Evolutionary conservation across 208 protist genomes (phyloP).

Genomic region (Acanthamoeba sp.): DNA sequence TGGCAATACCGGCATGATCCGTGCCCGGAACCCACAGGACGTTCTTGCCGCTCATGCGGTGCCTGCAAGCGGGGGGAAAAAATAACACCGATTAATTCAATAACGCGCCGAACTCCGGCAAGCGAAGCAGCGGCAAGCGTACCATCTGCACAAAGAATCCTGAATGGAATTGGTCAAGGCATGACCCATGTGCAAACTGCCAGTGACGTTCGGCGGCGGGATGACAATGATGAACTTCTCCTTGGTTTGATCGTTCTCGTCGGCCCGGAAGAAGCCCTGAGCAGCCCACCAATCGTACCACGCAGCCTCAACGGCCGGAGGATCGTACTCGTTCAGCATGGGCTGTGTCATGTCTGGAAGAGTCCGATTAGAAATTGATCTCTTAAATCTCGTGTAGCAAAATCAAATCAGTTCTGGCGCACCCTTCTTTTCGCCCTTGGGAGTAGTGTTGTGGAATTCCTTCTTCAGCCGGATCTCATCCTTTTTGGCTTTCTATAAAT

Average conservation of each 20-base stretch:
- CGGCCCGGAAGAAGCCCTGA: conserved; percentile 93
- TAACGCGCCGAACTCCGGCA: neutral
- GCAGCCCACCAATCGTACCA: conserved; percentile 99
- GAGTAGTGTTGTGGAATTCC: conserved; percentile 79
- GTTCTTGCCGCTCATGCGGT: conserved; percentile 97
- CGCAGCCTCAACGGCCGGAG: conserved; percentile 95
- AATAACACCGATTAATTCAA: neutral
- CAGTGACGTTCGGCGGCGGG: conserved; percentile 99
- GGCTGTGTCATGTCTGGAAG: conserved; percentile 67
- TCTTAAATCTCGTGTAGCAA: neutral
- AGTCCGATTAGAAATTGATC: too few species aligned
- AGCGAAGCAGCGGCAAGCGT: neutral
- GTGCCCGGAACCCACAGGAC: conserved; percentile 99
- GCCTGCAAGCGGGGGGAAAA: conserved; percentile 60
- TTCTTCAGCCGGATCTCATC: conserved; percentile 72
- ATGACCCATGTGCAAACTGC: conserved; percentile 99
- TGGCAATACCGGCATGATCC: conserved; percentile 98
- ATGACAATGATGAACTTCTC: conserved; percentile 97
- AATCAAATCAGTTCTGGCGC: neutral
- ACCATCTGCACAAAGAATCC: conserved; percentile 96
- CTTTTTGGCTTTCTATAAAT: conserved; percentile 49
- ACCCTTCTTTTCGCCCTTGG: conserved; percentile 83
- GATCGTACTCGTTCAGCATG: conserved; percentile 91
- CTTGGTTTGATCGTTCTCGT: conserved; percentile 69
- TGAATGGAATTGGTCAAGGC: conserved; percentile 96